Evolutionary conservation across 225 moss, liverwort and hornwort species (phyloP).

Genomic region (Marchantia paleacea): DNA sequence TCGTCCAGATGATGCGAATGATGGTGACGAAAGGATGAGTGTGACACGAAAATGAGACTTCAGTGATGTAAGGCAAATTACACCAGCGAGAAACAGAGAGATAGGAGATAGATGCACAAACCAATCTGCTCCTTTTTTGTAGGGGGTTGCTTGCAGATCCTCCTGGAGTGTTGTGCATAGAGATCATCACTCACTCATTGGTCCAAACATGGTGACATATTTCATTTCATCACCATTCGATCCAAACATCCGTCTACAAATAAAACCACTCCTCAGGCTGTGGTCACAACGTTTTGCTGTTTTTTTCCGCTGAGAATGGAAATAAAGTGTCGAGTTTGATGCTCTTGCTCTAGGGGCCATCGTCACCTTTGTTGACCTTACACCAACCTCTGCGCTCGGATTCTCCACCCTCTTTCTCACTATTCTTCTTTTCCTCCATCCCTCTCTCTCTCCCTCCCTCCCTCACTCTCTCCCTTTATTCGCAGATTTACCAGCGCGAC

Average conservation of each 20-base stretch:
- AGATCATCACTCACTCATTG: background rate
- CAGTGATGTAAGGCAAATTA: background rate
- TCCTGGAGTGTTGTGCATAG: background rate
- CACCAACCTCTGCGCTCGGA: background rate
- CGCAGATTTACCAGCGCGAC: no score
- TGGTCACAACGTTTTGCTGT: slow-evolving; percentile 4
- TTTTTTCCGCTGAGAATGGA: background rate
- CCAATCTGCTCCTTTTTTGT: background rate
- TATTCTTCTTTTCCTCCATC: no score
- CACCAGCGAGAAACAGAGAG: background rate
- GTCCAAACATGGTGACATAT: slow-evolving; percentile 7
- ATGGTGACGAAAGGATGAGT: background rate
- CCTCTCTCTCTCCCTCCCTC: no score
- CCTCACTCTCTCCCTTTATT: no score
- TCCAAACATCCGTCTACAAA: background rate
- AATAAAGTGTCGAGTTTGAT: background rate
- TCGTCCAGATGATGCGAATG: background rate
- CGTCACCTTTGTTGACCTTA: background rate
- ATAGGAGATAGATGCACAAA: background rate
- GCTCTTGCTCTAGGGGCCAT: background rate
- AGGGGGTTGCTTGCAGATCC: background rate
- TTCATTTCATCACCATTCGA: slow-evolving; percentile 3
- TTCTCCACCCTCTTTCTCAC: background rate
- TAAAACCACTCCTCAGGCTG: background rate
- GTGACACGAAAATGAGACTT: background rate